Conservation (phyloP, 805 yeast genomes). For the Cyberlindnera bimundalis region DNA sequence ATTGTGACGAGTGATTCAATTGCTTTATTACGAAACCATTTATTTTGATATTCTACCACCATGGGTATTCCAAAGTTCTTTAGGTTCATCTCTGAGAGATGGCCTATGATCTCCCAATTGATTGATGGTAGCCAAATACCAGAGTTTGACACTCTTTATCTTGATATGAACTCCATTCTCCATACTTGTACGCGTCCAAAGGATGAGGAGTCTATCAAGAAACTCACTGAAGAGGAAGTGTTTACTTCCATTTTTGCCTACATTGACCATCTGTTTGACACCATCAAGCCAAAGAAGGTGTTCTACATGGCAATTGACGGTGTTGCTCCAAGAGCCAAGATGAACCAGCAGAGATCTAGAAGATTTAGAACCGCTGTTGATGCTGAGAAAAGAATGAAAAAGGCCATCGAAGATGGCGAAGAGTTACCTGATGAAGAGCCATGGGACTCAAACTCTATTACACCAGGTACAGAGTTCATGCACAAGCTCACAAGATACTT, state of each 20-base stretch:
- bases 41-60: conserved; percentile 1
- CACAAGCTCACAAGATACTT: conserved; percentile 77
- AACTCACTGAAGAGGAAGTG: conserved; percentile 85
- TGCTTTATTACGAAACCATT: background rate
- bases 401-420: conserved; percentile 70
- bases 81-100: conserved; percentile 95
- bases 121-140: conserved; percentile 81
- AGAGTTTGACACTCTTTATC: conserved; percentile 89
- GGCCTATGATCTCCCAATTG: conserved; percentile 92
- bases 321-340: conserved; percentile 97
- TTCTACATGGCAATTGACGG: conserved; percentile 98
- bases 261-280: conserved; percentile 87
- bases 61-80: conserved; percentile 97
- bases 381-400: conserved; percentile 67
- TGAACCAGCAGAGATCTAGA: conserved; percentile 95
- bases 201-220: conserved; percentile 58
- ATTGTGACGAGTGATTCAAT: background rate
- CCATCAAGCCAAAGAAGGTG: conserved; percentile 80
- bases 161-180: conserved; percentile 96
- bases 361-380: conserved; percentile 91
- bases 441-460: conserved; percentile 95
- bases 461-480: conserved; percentile 99
- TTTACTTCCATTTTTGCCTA: conserved; percentile 90
- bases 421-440: conserved; percentile 80
- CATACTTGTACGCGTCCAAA: conserved; percentile 92